Evolutionary conservation across 257 asterid species (phyloP), one percentile per base, ranked within the genome.

Genomic region (Penstemon davidsonii): DNA sequence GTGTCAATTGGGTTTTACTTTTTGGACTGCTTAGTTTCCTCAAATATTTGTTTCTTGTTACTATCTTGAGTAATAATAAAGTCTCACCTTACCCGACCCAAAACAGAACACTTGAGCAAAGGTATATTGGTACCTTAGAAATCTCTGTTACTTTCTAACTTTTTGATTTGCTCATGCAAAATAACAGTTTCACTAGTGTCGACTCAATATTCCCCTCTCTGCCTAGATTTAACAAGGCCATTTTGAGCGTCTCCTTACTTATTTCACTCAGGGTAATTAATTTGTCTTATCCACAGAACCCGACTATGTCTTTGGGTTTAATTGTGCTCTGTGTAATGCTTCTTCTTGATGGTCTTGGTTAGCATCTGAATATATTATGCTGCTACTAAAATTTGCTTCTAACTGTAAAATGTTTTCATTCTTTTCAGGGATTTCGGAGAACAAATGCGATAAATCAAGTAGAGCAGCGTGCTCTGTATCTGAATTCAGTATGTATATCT

Each of bases 381-480:
- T 51, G 59, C 70, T 69, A 10, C 54, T 67, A 46, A 45, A 51
- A 64, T 60, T 64, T 60, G 15, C 38, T 15, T 67, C 63, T 40
- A n/a, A 55, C 53, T 73, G 18, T 65, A 73, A 59, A 55, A 25
- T 67, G 70, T 50, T 39, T 41, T 7, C 66, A 60, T 45, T 70
- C 70, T 71, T 75, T 78, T 66, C 85, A 89, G 96, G 96, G 92
- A 74, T 89, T 89, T 76, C 86, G 83, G 52, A 85, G 92, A 71
- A 78, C 76, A 55, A 79, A 66, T 55, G 64, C 68, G 50, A 80
- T 74, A 69, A 81, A 75, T 55, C 87, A 82, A 74, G 71, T 88
- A 56, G 95, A 85, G 82, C 95, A 87, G 58, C 95, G 91, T 41
- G 78, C 96, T 51, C 84, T 87, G 70, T 89, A 89, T 83, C 96